phyloP scores from a whole-genome alignment of 768 basidiomycete genomes.

The Psilocybe tampanensis region DNA sequence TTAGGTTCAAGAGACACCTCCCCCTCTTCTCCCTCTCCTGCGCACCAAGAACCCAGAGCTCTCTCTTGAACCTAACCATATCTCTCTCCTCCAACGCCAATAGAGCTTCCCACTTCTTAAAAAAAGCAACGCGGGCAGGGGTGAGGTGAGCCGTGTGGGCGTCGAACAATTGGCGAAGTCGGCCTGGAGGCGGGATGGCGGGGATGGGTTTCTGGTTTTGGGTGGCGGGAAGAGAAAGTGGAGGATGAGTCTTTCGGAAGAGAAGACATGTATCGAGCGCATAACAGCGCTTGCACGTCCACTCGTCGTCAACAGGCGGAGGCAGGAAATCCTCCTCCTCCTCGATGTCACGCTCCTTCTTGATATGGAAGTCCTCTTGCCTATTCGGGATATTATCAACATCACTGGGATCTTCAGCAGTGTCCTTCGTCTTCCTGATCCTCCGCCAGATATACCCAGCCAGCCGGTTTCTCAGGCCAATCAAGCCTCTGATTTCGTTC shows the following conservation, averaged over 20 bases:
- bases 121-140: constrained; percentile 68
- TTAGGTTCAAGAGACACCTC: no score
- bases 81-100: constrained; percentile 88
- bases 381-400: constrained; percentile 5
- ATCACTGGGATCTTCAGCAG: no score
- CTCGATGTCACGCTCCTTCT: constrained; percentile 15
- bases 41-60: constrained; percentile 92
- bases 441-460: constrained; percentile 74
- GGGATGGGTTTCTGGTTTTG: not conserved
- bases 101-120: constrained; percentile 88
- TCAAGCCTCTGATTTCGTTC: constrained; percentile 84
- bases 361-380: constrained; percentile 19
- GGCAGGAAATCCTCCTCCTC: constrained; percentile 82
- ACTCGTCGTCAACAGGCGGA: constrained; percentile 80
- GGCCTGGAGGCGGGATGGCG: not conserved
- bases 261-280: constrained; percentile 89
- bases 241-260: constrained; percentile 68
- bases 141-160: constrained; percentile 84
- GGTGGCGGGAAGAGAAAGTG: not conserved
- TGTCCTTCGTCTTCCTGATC: constrained; percentile 18
- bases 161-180: constrained; percentile 59
- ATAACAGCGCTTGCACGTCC: constrained; percentile 81
- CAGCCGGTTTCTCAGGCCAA: constrained; percentile 84
- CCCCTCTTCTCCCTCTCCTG: constrained; percentile 79
- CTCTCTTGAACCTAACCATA: constrained; percentile 79